A percentile compares a stretch with the other conserved stretches of the same genome.
Evolutionary conservation across 345 rosid genomes (phyloP).

Genomic region (Eucalyptus erythrocorys): DNA sequence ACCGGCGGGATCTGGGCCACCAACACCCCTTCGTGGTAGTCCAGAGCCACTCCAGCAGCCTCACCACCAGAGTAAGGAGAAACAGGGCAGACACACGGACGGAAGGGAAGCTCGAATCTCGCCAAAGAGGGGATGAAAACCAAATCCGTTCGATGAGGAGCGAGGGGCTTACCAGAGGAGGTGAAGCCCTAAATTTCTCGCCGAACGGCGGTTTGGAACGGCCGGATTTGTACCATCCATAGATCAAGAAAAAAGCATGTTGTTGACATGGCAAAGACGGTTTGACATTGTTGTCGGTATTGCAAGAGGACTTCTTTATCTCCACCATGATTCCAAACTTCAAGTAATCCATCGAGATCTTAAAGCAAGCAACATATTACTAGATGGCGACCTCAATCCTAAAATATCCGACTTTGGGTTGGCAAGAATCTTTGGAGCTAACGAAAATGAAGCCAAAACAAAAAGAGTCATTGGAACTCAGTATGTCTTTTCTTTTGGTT

Average conservation of each 20-base stretch:
- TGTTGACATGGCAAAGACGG: constrained; percentile 13
- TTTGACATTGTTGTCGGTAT: constrained; percentile 25
- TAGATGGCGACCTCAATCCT: constrained; percentile 31
- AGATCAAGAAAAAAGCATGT: constrained; percentile 1
- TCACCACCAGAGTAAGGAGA: too few species aligned
- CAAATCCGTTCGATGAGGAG: too few species aligned
- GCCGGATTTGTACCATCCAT: background rate
- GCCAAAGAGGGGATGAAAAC: too few species aligned
- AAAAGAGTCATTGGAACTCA: constrained; percentile 27
- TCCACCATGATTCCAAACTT: constrained; percentile 29
- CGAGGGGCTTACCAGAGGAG: too few species aligned
- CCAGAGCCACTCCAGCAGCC: too few species aligned
- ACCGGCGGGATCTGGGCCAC: too few species aligned
- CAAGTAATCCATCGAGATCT: constrained; percentile 44
- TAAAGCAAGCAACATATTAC: constrained; percentile 35
- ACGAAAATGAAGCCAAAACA: constrained; percentile 29
- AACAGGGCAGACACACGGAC: too few species aligned
- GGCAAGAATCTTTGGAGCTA: constrained; percentile 36
- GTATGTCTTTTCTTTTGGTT: constrained; percentile 12
- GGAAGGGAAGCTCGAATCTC: too few species aligned
- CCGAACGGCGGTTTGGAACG: too few species aligned
- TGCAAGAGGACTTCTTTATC: constrained; percentile 44
- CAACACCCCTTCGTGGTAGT: too few species aligned
- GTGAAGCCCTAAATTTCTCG: too few species aligned
- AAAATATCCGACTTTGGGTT: constrained; percentile 44